Percentiles rank a stretch among this genome's conserved stretches.
Evolutionary conservation across 768 basidiomycete species (phyloP).

Genomic region (Hemileccinum rubropunctum): DNA sequence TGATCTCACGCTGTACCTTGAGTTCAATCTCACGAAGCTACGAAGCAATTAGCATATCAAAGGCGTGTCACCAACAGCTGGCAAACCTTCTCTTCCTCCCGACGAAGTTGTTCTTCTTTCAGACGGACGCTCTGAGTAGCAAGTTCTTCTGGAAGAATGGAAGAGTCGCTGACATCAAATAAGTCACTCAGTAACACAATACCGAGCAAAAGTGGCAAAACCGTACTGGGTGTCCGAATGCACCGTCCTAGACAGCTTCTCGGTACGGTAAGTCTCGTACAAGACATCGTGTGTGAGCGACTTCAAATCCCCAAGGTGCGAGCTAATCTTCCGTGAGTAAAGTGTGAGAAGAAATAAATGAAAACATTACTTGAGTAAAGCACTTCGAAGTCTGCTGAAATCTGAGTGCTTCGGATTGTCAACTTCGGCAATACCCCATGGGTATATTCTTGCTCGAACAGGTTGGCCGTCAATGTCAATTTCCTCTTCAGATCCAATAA

Average conservation of each 20-base stretch:
- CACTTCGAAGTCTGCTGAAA: conserved; percentile 89
- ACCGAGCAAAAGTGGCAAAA: background rate
- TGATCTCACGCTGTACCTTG: conserved; percentile 97
- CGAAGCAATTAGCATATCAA: conserved; percentile 12
- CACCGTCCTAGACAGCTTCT: conserved; percentile 91
- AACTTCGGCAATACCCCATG: conserved; percentile 98
- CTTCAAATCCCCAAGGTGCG: conserved; percentile 94
- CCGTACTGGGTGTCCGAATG: conserved; percentile 70
- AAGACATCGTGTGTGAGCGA: conserved; percentile 90
- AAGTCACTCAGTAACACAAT: conserved; percentile 23
- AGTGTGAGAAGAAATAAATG: background rate
- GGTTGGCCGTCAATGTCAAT: conserved; percentile 89
- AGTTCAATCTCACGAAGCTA: conserved; percentile 96
- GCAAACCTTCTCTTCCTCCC: conserved; percentile 91
- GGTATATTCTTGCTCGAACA: conserved; percentile 92
- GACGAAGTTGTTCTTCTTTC: conserved; percentile 97
- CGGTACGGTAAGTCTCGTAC: conserved; percentile 96
- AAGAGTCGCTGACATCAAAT: conserved; percentile 59
- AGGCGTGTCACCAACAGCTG: background rate
- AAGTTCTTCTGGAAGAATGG: conserved; percentile 93
- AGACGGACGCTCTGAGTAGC: conserved; percentile 95
- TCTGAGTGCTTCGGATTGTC: conserved; percentile 99
- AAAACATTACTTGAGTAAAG: conserved; percentile 74
- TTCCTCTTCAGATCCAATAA: conserved; percentile 97
- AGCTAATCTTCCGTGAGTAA: conserved; percentile 46